A percentile compares a stretch with the other conserved stretches of the same genome.
These are phyloP conservation scores for Pestalotiopsis sp. DNA, from an alignment of 2,329 filamentous ascomycete genomes.

Conservation along the genomic window DNA sequence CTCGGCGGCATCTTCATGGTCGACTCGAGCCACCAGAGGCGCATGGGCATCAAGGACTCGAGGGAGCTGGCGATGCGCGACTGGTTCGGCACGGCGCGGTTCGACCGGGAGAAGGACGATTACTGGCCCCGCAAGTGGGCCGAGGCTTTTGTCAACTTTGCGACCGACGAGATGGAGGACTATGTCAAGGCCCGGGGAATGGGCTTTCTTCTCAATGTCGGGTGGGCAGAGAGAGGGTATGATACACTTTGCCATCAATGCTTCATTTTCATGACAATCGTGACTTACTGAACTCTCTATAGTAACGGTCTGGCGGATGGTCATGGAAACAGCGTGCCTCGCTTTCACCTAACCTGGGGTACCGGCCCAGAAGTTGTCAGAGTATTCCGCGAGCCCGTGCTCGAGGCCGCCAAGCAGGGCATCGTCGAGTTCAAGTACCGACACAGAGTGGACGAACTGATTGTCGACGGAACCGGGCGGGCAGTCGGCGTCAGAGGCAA, in stretches of 20 bases:
- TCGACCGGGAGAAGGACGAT: conserved; percentile 58
- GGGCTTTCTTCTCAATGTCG: conserved; percentile 53
- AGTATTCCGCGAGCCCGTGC: conserved; percentile 57
- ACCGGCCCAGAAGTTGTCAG: conserved; percentile 60
- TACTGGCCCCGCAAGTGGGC: conserved; percentile 61
- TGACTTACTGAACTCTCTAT: neutral
- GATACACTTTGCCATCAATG: neutral
- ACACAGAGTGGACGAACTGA: conserved; percentile 56
- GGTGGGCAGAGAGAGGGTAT: conserved; percentile 61
- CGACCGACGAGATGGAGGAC: conserved; percentile 55
- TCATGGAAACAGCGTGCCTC: conserved; percentile 62
- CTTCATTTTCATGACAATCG: neutral
- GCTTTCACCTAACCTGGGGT: conserved; percentile 65
- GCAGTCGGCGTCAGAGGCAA: conserved; percentile 54
- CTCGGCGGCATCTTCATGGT: conserved; percentile 63
- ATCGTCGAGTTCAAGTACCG: conserved; percentile 56
- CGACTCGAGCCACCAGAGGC: conserved; percentile 55
- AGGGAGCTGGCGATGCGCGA: conserved; percentile 58
- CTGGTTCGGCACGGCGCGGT: conserved; percentile 58
- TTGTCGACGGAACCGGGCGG: conserved; percentile 50
- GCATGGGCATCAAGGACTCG: conserved; percentile 58
- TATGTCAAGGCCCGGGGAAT: conserved; percentile 56
- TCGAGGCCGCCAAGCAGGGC: conserved; percentile 51
- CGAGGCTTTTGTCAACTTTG: conserved; percentile 64
- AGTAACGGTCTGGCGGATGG: conserved; percentile 50